Evolutionary conservation across 108 stramenopile species (phyloP), one percentile per base, ranked within the genome.

Genomic region (Fistulifera solaris): DNA sequence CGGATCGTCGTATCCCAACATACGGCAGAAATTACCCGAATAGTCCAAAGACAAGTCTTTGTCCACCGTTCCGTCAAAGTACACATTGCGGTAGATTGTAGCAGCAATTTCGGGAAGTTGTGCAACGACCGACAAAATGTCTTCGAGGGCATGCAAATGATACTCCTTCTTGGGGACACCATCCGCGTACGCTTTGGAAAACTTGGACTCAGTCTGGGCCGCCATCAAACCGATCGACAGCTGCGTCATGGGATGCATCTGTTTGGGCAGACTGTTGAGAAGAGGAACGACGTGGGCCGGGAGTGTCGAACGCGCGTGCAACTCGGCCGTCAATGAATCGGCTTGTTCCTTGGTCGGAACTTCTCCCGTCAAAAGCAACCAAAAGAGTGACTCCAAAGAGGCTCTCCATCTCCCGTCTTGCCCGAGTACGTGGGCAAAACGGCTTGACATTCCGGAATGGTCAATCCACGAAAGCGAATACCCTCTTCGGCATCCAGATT

Each of bases 191-290:
- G 93, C 93, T 71, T 89, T 86, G 78, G 98, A 94, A 58, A 98
- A 98, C 63, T 84, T 68, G 42, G 82, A 85, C 41, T 89, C 93
- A 23, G 95, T 95, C 71, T 98, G 95, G 59, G 90, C 78, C 45
- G 96, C 98, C 69, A 70, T 82, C 15, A 92, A 61, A 7, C 86
- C 96, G 46, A 94, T 81, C 21, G 83, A 68, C 61, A 99, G 88
- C 87, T 97, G 96, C 27, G 96, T 98, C 98, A 99, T 99, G 68
- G 98, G 95, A 73, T 99, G 98, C 96, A 98, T 96, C 48, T 81
- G 75, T 76, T 95, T 97, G 63, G 96, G 96, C 49, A 99, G 81
- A 28, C 61, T 54, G 62, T 94, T 92, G 61, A 99, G 69, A 48
- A 99, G 75, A 50, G 83, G 78, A 62, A 94, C 78, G 50, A 95